Evolutionary conservation across 2,329 filamentous ascomycete species (phyloP).

Genomic region (Leptographium flavum): DNA sequence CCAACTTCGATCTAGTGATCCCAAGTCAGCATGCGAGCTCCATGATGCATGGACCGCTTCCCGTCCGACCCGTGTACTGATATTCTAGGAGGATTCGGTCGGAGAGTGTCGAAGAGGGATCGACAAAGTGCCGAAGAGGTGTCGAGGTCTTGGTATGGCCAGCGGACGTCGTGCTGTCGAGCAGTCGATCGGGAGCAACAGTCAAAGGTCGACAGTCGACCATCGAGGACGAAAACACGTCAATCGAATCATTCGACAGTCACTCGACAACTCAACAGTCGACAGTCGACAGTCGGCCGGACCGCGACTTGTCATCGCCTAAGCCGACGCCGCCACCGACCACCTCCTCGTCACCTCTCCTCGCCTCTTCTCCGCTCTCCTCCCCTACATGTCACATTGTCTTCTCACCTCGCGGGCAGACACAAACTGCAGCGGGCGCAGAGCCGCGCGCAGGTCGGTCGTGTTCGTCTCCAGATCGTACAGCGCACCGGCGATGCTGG

Average conservation of each 20-base stretch:
- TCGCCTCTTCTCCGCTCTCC: neutral
- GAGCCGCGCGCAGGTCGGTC: constrained; percentile 87
- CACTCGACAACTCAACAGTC: too few relatives aligned
- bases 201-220: too few relatives aligned
- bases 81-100: neutral
- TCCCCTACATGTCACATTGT: constrained; percentile 12
- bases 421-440: constrained; percentile 96
- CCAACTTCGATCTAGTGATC: constrained; percentile 95
- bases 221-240: too few relatives aligned
- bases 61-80: constrained; percentile 40
- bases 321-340: too few relatives aligned
- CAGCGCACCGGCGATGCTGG: constrained; percentile 89
- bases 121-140: neutral
- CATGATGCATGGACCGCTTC: constrained; percentile 63
- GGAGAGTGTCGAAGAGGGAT: neutral
- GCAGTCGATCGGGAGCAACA: too few relatives aligned
- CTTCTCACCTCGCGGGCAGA: constrained; percentile 99
- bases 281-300: too few relatives aligned
- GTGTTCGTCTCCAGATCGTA: constrained; percentile 99
- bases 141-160: too few relatives aligned
- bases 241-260: too few relatives aligned
- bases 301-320: too few relatives aligned
- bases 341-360: neutral
- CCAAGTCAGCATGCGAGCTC: constrained; percentile 65
- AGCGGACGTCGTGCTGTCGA: too few relatives aligned